Evolutionary conservation across 306 rosid species (phyloP).

Genomic region (Castanopsis chinensis): DNA sequence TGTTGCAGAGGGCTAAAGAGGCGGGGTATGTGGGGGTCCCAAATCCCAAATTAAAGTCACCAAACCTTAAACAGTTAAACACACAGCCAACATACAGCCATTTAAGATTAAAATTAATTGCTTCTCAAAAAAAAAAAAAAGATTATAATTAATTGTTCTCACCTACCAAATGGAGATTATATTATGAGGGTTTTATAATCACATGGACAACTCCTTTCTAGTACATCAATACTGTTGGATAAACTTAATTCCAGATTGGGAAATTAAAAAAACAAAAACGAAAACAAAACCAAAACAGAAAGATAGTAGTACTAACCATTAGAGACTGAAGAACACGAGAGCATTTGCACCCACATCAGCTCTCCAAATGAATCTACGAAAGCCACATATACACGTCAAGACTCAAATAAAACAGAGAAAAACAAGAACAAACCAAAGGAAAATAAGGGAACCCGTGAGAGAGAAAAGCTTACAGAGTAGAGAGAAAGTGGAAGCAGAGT

Average conservation of each 20-base stretch:
- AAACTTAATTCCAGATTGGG: neutral
- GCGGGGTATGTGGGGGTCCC: neutral
- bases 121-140: no score
- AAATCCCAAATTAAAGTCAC: neutral
- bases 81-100: neutral
- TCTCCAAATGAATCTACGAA: conserved; percentile 47
- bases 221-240: neutral
- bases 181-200: neutral
- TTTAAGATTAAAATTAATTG: neutral
- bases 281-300: neutral
- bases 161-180: neutral
- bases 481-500: no score
- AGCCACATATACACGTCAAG: conserved; percentile 10
- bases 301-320: conserved; percentile 37
- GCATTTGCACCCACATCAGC: conserved; percentile 30
- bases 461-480: no score
- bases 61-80: neutral
- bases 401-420: neutral
- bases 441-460: no score
- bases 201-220: neutral
- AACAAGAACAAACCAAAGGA: neutral
- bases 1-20: neutral
- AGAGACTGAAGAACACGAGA: conserved; percentile 61
- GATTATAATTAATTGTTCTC: no score
- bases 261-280: neutral